Evolutionary conservation across 2,329 filamentous ascomycete genomes (phyloP).

Genomic region (Nigrospora oryzae): DNA sequence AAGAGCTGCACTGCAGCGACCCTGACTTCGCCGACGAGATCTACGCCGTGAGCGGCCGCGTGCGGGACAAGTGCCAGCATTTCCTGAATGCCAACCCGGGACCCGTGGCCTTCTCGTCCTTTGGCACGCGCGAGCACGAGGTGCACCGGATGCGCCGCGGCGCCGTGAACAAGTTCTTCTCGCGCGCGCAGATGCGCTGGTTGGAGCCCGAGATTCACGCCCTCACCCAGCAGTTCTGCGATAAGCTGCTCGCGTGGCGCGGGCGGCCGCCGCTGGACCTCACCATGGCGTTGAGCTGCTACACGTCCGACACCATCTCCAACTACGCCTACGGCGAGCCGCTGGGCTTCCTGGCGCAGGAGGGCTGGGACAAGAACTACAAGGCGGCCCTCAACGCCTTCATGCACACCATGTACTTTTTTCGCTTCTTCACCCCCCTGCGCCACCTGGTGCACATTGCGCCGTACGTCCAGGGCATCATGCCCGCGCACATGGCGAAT

Average conservation of each 20-base stretch:
- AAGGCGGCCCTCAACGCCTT: constrained; percentile 11
- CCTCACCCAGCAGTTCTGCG: constrained; percentile 5
- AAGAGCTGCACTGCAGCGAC: constrained; percentile 13
- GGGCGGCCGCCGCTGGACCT: constrained; percentile 18
- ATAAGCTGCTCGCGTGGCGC: constrained; percentile 21
- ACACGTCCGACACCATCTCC: constrained; percentile 28
- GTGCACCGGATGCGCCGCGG: constrained; percentile 13
- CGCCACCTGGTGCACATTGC: constrained; percentile 4
- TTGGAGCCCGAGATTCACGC: constrained; percentile 11
- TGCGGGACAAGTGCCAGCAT: constrained; percentile 17
- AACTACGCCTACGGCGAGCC: constrained; percentile 27
- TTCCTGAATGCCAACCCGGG: constrained; percentile 7
- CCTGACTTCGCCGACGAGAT: constrained; percentile 27
- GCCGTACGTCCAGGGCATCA: constrained; percentile 2
- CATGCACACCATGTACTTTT: constrained; percentile 11
- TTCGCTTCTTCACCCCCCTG: constrained; percentile 13
- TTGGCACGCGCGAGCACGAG: constrained; percentile 13
- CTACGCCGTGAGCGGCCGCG: constrained; percentile 21
- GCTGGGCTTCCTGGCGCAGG: constrained; percentile 18
- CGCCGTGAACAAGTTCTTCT: constrained; percentile 17
- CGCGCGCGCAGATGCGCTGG: constrained; percentile 20
- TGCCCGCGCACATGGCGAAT: constrained; percentile 9
- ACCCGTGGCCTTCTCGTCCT: constrained; percentile 1
- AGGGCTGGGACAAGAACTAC: constrained; percentile 25
- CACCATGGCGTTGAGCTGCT: constrained; percentile 21